Evolutionary conservation across 805 yeast genomes (phyloP).

Genomic region (Starmerella etchellsii): DNA sequence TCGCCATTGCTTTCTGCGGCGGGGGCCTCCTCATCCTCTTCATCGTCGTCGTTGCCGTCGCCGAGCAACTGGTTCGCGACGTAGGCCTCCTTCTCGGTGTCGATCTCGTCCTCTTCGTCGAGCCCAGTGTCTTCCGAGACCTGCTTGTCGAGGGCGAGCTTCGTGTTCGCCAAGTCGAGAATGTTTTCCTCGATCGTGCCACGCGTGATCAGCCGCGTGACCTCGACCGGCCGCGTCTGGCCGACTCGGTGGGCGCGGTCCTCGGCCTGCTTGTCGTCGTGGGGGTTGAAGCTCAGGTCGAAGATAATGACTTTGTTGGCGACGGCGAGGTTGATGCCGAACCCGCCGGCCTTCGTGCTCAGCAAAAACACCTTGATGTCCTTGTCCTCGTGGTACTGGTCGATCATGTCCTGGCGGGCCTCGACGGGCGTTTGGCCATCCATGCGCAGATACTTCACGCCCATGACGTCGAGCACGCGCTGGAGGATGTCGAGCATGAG

Average conservation of each 20-base stretch:
- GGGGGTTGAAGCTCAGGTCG: constrained; percentile 94
- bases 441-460: constrained; percentile 62
- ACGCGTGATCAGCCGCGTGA: constrained; percentile 57
- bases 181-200: constrained; percentile 84
- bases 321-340: constrained; percentile 91
- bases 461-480: constrained; percentile 47
- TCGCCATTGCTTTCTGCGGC: neutral
- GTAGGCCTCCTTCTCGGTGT: constrained; percentile 28
- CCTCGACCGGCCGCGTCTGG: constrained; percentile 71
- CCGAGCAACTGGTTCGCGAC: constrained; percentile 29
- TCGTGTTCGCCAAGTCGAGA: constrained; percentile 72
- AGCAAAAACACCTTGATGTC: constrained; percentile 74
- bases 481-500: constrained; percentile 85
- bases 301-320: constrained; percentile 85
- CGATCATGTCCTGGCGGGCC: constrained; percentile 81
- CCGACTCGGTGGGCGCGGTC: constrained; percentile 98
- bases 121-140: constrained; percentile 27
- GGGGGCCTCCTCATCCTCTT: neutral
- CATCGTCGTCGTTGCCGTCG: constrained; percentile 3
- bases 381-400: constrained; percentile 69
- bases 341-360: constrained; percentile 97
- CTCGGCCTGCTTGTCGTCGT: constrained; percentile 97
- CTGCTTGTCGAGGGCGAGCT: constrained; percentile 64
- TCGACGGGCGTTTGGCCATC: constrained; percentile 95
- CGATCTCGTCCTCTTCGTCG: constrained; percentile 25